Evolutionary conservation across 768 basidiomycete species (phyloP), one percentile per base, ranked within the genome.

Genomic region (Holtermanniella nyarrowii): DNA sequence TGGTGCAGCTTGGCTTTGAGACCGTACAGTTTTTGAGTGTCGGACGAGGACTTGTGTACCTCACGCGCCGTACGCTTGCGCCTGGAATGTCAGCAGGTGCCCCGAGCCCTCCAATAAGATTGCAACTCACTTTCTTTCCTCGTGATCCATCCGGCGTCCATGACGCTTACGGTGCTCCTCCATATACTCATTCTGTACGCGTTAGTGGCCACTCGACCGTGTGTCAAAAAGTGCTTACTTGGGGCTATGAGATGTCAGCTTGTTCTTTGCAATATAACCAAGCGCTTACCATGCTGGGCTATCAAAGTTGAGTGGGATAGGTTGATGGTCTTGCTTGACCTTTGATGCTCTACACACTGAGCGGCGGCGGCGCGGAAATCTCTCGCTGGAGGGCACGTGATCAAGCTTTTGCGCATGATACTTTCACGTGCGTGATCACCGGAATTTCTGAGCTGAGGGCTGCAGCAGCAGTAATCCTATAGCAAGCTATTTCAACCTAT

Each of bases 1-100:
- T 99, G 95, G 5, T 96, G 82, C n/a, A 97, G 77, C 74, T 99
- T 99, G 58, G 90, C 95, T 75, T 93, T 96, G 60, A 95, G 77
- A 72, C 95, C 95, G 64, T 95, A 93, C 26, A 87, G 81, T 70
- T 90, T 89, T 74, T 97, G 93, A 14, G 93, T 88, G 48, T 80
- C 74, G 16, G 83, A 81, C 39, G 95, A 97, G 16, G 82, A 75
- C 56, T 75, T 75, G 71, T 75, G 75, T 0, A 64, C 70, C 50
- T 71, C 64, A 49, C 75, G 72, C 24, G 75, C 75, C 5, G 66
- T 62, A 49, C 69, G 58, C 70, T 76, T 76, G 56, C 75, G 75
- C 58, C 72, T 73, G 56, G 13, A 22, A 16, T 27, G 40, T 10
- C 21, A 14, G 2, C 22, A 42, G 42, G 5, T 3, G 3, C 24